phyloP scores from a whole-genome alignment of 1,139 yeast genomes.

The Yarrowia galli region DNA sequence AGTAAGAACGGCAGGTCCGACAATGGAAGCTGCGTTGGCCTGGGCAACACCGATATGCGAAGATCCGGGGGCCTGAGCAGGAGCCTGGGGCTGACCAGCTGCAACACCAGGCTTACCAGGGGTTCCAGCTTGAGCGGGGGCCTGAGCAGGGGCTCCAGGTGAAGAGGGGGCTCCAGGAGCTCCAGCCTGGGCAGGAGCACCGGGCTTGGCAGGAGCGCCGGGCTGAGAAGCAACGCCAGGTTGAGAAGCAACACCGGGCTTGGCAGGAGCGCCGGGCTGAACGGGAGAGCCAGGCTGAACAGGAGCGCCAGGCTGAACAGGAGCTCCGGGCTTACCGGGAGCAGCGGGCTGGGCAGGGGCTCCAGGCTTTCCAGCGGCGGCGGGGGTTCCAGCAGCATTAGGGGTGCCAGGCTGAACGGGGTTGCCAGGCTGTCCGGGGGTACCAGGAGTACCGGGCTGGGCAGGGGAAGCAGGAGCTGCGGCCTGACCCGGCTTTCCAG shows the following conservation, averaged over 20 bases:
- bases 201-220: background rate
- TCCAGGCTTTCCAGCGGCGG: background rate
- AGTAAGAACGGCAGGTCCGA: background rate
- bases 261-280: background rate
- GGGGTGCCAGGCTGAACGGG: background rate
- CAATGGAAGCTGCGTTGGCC: constrained; percentile 1
- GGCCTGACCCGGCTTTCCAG: no score
- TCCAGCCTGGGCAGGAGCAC: background rate
- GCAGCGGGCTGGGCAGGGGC: background rate
- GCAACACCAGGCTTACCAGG: background rate
- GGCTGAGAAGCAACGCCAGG: background rate
- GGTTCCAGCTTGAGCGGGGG: background rate
- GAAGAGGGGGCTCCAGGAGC: background rate
- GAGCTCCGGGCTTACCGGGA: no score
- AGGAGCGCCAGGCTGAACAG: no score
- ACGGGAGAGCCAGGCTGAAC: background rate
- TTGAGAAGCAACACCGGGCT: background rate
- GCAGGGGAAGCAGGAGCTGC: background rate
- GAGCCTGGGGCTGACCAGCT: background rate
- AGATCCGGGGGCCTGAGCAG: constrained; percentile 3
- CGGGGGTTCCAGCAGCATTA: background rate
- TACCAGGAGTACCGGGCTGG: background rate
- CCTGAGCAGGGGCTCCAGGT: background rate
- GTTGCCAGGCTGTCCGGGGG: background rate
- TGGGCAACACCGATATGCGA: background rate